Conservation (phyloP, 805 yeast genomes). For the Ogataea nitratoaversa region DNA sequence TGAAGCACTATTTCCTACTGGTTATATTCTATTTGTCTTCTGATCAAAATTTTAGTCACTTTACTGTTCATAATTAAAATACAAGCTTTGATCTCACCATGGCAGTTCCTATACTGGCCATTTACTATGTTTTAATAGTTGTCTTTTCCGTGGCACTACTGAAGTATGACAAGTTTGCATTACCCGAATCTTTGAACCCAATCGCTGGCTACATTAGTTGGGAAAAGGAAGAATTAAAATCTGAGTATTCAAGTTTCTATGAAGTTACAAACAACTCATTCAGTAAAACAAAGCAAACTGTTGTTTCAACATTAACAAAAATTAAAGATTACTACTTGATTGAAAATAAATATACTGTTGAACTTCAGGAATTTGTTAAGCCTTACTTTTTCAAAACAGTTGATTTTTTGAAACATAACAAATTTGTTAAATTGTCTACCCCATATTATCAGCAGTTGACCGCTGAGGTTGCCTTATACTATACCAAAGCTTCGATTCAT, state of each 20-base stretch:
- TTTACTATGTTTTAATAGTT: slow-evolving; percentile 16
- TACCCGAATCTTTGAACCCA: slow-evolving; percentile 6
- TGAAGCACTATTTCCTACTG: too few species aligned
- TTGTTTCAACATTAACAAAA: not conserved
- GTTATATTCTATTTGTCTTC: too few species aligned
- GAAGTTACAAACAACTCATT: not conserved
- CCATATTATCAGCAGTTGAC: not conserved
- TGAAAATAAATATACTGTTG: slow-evolving; percentile 13
- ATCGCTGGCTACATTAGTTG: slow-evolving; percentile 3
- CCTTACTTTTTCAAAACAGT: slow-evolving; percentile 4
- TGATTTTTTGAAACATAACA: slow-evolving; percentile 1
- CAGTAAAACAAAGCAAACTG: not conserved
- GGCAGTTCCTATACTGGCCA: slow-evolving; percentile 11
- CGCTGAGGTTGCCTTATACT: slow-evolving; percentile 1
- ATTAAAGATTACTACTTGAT: slow-evolving; percentile 8
- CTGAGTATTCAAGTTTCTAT: not conserved
- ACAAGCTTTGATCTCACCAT: not conserved
- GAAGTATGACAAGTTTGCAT: slow-evolving; percentile 8
- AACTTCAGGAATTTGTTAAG: slow-evolving; percentile 1
- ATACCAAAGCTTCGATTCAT: not conserved
- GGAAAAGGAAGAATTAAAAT: slow-evolving; percentile 2
- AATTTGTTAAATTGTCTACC: not conserved
- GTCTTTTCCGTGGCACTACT: slow-evolving; percentile 14
- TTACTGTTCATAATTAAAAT: not conserved
- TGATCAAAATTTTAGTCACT: not conserved